Base-by-base conservation (phyloP, 2,329 filamentous ascomycete species). In the Fusarium nanum region DNA sequence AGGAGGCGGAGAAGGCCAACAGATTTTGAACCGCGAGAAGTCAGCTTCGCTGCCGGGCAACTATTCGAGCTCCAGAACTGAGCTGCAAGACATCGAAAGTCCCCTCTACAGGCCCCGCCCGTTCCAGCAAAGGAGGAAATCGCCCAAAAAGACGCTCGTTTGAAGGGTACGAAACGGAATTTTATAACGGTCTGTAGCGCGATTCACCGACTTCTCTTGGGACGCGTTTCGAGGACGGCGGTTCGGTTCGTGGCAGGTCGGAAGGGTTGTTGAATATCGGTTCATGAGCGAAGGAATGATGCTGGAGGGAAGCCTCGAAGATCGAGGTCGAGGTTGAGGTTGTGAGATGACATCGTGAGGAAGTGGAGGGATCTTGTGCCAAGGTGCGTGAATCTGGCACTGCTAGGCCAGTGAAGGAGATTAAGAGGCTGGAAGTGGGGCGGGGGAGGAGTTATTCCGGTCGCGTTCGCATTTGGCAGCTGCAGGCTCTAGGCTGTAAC, bases 1-100 rank as follows among this genome's bases (percentile, higher is more conserved):
- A 28, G 18, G 23, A 25, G 18, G 22, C 23, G 18, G 44, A 4
- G 8, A 42, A 37, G 23, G 27, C 49, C 34, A 53, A 53, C 49
- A 13, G 49, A 41, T 41, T 50, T 60, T 11, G 13, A 44, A 53
- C 44, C 54, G 30, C 34, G 34, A 49, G 25, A 46, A 47, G 25
- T 42, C 60, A 47, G 60, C 40, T 62, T 62, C 60, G 60, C 60
- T 62, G 60, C 54, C 60, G 40, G 60, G 55, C 60, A 52, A 59
- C 60, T 58, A 52, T 42, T 37, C 45, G 54, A 42, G n/a, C 60
- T 62, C 54, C 60, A 59, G 60, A 34, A 55, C 56, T 62, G 46
- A 46, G 47, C 60, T 59, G 60, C 60, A 44, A 62, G 60, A 58
- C 54, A 46, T 37, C 52, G 27, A 56, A n/a, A 42, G 34, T 22